These are phyloP conservation scores for Sextonia rubra DNA, from an alignment of 164 flowering plant species.

Conservation along the genomic window DNA sequence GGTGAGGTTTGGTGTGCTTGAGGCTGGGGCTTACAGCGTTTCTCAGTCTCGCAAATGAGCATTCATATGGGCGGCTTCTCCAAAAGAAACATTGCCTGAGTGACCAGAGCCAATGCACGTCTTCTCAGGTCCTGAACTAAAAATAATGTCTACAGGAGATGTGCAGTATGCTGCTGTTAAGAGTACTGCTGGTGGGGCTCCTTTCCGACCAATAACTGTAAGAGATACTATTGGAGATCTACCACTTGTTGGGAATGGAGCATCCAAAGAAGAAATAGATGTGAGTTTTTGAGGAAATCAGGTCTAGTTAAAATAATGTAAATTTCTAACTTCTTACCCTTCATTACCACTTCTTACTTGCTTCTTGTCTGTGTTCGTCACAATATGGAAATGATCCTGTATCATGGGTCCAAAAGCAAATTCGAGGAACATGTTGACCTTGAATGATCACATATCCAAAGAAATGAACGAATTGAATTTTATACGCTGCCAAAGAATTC, in stretches of 20 bases:
- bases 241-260: conserved; percentile 53
- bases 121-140: conserved; percentile 70
- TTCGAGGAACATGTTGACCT: conserved; percentile 40
- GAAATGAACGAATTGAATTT: conserved; percentile 90
- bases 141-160: conserved; percentile 45
- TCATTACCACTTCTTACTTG: neutral
- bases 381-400: conserved; percentile 73
- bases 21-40: conserved; percentile 92
- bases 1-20: conserved; percentile 95
- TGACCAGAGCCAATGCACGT: conserved; percentile 99
- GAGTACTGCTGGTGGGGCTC: conserved; percentile 83
- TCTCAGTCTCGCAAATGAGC: conserved; percentile 91
- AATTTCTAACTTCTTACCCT: neutral
- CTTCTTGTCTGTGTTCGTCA: conserved; percentile 2
- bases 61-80: conserved; percentile 98
- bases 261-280: conserved; percentile 43
- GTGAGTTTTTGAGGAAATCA: conserved; percentile 22
- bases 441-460: conserved; percentile 80
- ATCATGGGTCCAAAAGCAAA: conserved; percentile 91
- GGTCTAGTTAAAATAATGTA: neutral
- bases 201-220: conserved; percentile 84
- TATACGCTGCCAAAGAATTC: conserved; percentile 72
- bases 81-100: conserved; percentile 74
- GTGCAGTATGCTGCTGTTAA: conserved; percentile 70
- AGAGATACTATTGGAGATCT: conserved; percentile 93